Conservation (phyloP, 192 early-diverging fungal species). For the Entomortierella parvispora region DNA sequence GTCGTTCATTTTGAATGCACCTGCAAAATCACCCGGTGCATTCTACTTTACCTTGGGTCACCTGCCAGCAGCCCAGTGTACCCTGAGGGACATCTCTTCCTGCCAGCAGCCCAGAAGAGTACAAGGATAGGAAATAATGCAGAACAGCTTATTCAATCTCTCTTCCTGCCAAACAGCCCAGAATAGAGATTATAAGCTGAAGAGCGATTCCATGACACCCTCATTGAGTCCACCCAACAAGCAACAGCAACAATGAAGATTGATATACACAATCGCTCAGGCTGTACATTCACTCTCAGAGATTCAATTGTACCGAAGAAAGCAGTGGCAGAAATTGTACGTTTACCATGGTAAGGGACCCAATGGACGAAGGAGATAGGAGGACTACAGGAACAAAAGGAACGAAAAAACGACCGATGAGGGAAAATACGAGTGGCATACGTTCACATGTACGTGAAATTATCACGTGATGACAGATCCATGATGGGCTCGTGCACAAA, state of each 20-base stretch:
- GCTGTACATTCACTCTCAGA: too few species aligned
- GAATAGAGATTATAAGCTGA: constrained; percentile 9
- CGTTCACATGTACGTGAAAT: too few species aligned
- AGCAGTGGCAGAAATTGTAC: too few species aligned
- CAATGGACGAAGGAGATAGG: too few species aligned
- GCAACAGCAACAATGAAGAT: constrained; percentile 8
- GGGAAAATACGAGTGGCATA: too few species aligned
- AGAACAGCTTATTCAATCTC: constrained; percentile 4
- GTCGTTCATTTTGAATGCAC: constrained; percentile 12
- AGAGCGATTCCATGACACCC: constrained; percentile 13
- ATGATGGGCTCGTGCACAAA: too few species aligned
- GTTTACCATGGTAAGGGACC: too few species aligned
- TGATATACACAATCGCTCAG: too few species aligned
- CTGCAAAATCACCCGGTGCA: constrained; percentile 20
- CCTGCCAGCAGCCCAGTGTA: constrained; percentile 28
- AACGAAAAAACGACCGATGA: too few species aligned
- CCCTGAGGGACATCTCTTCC: constrained; percentile 34
- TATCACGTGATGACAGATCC: too few species aligned
- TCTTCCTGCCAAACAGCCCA: constrained; percentile 17
- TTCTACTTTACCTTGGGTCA: constrained; percentile 16
- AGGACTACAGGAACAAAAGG: too few species aligned
- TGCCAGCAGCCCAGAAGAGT: constrained; percentile 24
- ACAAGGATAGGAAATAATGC: constrained; percentile 23
- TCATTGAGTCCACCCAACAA: constrained; percentile 26
- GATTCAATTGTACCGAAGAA: too few species aligned